Conservation (phyloP, 2,329 filamentous ascomycete species). For the Pseudopithomyces maydicus region DNA sequence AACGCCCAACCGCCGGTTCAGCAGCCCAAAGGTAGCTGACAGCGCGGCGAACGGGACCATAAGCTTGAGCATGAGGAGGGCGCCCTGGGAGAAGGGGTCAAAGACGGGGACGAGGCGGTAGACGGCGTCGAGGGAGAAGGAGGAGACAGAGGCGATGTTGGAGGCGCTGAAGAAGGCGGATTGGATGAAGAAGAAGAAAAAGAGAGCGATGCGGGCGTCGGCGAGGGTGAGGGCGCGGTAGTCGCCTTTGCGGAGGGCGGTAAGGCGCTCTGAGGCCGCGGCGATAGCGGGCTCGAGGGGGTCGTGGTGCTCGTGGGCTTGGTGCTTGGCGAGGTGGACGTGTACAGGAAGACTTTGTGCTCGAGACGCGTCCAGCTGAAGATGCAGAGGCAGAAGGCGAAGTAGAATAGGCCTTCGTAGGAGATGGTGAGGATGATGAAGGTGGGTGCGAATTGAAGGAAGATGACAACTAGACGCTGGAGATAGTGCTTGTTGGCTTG, state of each 20-base stretch:
- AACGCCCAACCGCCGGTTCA: constrained; percentile 83
- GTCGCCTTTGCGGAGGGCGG: constrained; percentile 38
- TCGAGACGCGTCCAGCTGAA: constrained; percentile 93
- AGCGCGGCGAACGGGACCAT: constrained; percentile 93
- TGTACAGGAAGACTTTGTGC: constrained; percentile 68
- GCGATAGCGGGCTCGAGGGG: constrained; percentile 47
- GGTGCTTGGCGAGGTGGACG: constrained; percentile 11
- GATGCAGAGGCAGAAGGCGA: constrained; percentile 81
- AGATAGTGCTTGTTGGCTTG: constrained; percentile 87
- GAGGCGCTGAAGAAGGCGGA: constrained; percentile 97
- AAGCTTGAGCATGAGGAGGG: constrained; percentile 84
- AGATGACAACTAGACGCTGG: constrained; percentile 85
- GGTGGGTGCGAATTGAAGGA: constrained; percentile 87
- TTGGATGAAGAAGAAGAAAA: constrained; percentile 94
- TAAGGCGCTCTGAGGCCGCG: constrained; percentile 39
- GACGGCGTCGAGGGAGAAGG: constrained; percentile 92
- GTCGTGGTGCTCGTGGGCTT: constrained; percentile 20
- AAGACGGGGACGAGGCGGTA: constrained; percentile 87
- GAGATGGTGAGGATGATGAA: constrained; percentile 98
- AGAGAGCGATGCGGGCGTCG: constrained; percentile 87
- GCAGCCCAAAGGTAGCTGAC: constrained; percentile 89
- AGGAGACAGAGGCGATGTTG: constrained; percentile 91
- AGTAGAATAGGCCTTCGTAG: constrained; percentile 95
- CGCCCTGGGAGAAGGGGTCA: constrained; percentile 88
- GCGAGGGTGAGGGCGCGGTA: constrained; percentile 75